Evolutionary conservation across 2,329 filamentous ascomycete genomes (phyloP).

Genomic region (Talaromyces sp.): DNA sequence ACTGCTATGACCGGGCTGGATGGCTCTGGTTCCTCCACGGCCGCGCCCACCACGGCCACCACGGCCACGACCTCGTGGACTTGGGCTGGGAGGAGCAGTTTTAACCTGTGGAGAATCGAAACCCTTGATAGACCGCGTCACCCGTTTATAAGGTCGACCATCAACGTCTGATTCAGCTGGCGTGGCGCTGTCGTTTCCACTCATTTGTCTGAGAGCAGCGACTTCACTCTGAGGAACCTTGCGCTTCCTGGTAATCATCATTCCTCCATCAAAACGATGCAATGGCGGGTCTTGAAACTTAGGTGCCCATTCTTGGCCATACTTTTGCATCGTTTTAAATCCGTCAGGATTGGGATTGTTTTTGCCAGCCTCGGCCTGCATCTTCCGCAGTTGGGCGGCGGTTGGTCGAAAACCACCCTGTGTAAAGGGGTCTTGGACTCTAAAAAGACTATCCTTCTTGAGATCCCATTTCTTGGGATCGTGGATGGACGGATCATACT

Average conservation of each 20-base stretch:
- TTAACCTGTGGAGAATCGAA: conserved; percentile 16
- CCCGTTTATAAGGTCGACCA: conserved; percentile 23
- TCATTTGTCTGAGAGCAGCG: conserved; percentile 17
- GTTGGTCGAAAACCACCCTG: conserved; percentile 47
- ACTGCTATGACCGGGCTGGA: conserved; percentile 1
- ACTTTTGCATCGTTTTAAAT: conserved; percentile 32
- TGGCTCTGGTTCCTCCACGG: neutral
- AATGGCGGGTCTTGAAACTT: conserved; percentile 28
- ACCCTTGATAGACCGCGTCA: conserved; percentile 26
- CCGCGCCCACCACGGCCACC: conserved; percentile 8
- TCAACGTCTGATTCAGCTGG: conserved; percentile 27
- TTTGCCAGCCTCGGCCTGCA: conserved; percentile 29
- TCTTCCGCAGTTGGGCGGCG: conserved; percentile 36
- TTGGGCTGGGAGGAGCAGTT: conserved; percentile 16
- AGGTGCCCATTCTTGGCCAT: conserved; percentile 34
- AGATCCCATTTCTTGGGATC: conserved; percentile 9
- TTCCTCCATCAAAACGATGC: conserved; percentile 22
- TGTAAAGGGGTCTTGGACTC: conserved; percentile 53
- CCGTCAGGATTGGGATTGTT: conserved; percentile 39
- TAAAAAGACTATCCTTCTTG: conserved; percentile 36
- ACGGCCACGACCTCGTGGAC: conserved; percentile 4
- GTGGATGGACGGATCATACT: conserved; percentile 40
- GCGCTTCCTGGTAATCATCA: conserved; percentile 28
- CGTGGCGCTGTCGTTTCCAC: conserved; percentile 21
- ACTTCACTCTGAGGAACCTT: conserved; percentile 32